Evolutionary conservation across 345 rosid species (phyloP), one percentile per base, ranked within the genome.

Genomic region (Gossypium sturtianum): DNA sequence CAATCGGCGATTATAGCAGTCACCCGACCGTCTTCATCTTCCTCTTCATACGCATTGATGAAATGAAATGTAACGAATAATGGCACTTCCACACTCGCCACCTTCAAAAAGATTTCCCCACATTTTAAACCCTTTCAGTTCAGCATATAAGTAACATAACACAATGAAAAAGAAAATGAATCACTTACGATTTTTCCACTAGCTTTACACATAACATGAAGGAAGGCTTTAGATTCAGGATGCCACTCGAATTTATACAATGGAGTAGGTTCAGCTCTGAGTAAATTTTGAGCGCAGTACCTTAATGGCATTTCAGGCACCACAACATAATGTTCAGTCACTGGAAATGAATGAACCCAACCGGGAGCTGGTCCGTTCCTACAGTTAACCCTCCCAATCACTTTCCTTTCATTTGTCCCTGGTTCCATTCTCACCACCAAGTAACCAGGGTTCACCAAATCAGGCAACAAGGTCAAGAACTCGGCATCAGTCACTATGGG

Each of bases 301-400:
- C 98, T 86, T 77, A 95, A 68, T 10, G 98, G 88, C 99, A 95
- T 95, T 80, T 95, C 99, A 2, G 99, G 99, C 70, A 92, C 89
- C 29, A 92, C 76, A 15, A 95, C 76, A 66, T 89, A 95, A 58
- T 92, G 87, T 67, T 92, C 96, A 0, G 99, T 95, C 72, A 91
- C 93, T 12, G 99, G 90, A 81, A 94, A 94, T 2, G 98, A 94
- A 48, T 94, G 98, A 57, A 94, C 98, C 98, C 98, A 94, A 8
- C 98, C 98, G 0, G 98, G 90, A 0, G 97, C 88, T 0, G 97
- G 93, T 1, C 95, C 93, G 19, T 90, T 81, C n/a, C 90, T 82
- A 56, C 98, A 94, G 20, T 76, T 82, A 5, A 91, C 96, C 82
- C 97, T 73, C 0, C 97, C 98, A 10, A 94, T 88, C 43, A 94